Conservation (phyloP, 371 early-diverging fungal species). For the Lichtheimia corymbifera region DNA sequence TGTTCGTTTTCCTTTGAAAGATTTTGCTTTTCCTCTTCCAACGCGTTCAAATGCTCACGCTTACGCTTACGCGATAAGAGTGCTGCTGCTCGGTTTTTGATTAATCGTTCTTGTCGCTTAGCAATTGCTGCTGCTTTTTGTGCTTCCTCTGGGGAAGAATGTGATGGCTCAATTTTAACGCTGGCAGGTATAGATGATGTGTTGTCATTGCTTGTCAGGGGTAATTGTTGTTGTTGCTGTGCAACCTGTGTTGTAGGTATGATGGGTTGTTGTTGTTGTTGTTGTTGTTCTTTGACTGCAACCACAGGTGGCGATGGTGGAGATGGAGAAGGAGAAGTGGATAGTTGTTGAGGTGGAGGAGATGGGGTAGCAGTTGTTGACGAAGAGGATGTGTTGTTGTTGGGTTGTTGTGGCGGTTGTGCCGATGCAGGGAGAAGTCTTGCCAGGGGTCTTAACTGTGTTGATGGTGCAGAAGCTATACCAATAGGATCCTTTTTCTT, state of each 20-base stretch:
- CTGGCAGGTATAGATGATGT: slow-evolving; percentile 4
- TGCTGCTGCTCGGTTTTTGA: slow-evolving; percentile 93
- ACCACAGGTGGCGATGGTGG: slow-evolving; percentile 5
- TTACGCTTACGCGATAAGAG: slow-evolving; percentile 85
- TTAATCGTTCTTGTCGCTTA: slow-evolving; percentile 85
- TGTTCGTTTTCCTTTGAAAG: slow-evolving; percentile 24
- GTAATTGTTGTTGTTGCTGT: slow-evolving; percentile 9
- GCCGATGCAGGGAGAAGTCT: neutral
- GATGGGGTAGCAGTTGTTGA: neutral
- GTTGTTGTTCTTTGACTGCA: slow-evolving; percentile 7
- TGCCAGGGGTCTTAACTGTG: slow-evolving; percentile 10
- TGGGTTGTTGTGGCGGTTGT: too few relatives aligned
- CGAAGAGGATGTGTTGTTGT: neutral
- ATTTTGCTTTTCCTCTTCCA: slow-evolving; percentile 54
- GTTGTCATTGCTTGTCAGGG: neutral
- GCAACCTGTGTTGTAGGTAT: slow-evolving; percentile 5
- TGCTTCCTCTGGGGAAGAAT: slow-evolving; percentile 15
- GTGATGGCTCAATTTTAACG: slow-evolving; percentile 12
- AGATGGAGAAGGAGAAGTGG: slow-evolving; percentile 6
- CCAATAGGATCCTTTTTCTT: slow-evolving; percentile 36
- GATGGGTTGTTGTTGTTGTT: slow-evolving; percentile 24
- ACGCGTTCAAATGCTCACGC: slow-evolving; percentile 75
- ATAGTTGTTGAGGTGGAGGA: slow-evolving; percentile 10
- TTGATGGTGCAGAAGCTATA: slow-evolving; percentile 33
- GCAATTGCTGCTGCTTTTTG: slow-evolving; percentile 41